Base-by-base conservation (phyloP, 345 rosid species). In the Erucastrum elatum region DNA sequence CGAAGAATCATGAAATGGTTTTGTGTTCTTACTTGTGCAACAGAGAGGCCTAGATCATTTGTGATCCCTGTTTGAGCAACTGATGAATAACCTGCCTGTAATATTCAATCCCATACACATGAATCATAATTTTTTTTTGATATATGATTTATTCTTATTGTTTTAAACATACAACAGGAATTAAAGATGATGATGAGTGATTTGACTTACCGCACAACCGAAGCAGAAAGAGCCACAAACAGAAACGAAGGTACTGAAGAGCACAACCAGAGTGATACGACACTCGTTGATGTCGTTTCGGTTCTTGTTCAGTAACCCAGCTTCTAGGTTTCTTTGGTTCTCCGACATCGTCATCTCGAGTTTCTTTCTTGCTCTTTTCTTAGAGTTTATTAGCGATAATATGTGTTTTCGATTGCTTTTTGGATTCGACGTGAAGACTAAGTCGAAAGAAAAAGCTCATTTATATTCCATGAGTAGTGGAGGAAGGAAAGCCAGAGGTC, bases 1-100 rank as follows among this genome's bases (percentile, higher is more conserved):
- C 60, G 26, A 15, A 51, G 25, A 66, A n/a, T 35, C 65, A 70
- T 17, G n/a, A 60, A 33, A 31, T 26, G 73, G 33, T 65, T 63
- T 64, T 4, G 64, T 0, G 9, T 46, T 41, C 60, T 84, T 68
- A 84, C 90, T 72, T 81, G 80, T 68, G 83, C 76, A 21, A 77
- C 77, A 60, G 88, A 74, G 65, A 87, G 86, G 9, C 79, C 82
- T 60, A 87, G 51, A 11, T 84, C 88, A 17, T 66, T 37, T 72
- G 29, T 27, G 62, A 87, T 87, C 37, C 83, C 84, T 46, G 76
- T 1, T 58, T 85, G 84, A 49, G 85, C 87, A 10, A 84, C 84
- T 0, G 88, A 87, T 75, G 90, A 85, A 46, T 80, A 85, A 46
- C 88, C 90, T 8, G 82, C 31, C 88, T 87, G 79, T 64, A 26